Percentiles rank a stretch among this genome's conserved stretches.
These are phyloP conservation scores for Chlorella vulgaris DNA, from an alignment of 139 green algal species.

Conservation along the genomic window DNA sequence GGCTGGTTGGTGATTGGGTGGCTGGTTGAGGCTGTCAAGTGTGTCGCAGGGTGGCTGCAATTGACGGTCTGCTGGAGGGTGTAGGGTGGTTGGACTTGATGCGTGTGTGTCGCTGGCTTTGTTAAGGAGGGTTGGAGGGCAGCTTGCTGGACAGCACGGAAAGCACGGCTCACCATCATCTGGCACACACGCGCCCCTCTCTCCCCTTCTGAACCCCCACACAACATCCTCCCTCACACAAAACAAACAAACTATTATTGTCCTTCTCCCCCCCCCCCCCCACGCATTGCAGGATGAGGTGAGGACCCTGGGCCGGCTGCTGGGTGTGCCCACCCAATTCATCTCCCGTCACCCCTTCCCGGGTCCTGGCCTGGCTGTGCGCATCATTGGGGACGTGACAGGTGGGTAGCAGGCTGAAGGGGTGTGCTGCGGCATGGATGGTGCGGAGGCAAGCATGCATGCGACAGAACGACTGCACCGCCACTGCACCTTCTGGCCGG, in stretches of 20 bases:
- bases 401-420: constrained; percentile 36
- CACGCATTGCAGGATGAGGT: constrained; percentile 85
- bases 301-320: constrained; percentile 58
- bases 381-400: constrained; percentile 96
- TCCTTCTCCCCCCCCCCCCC: background rate
- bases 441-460: background rate
- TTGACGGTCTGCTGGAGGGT: too few species aligned
- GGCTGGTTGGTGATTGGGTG: too few species aligned
- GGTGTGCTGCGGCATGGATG: constrained; percentile 61
- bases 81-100: background rate
- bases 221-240: background rate
- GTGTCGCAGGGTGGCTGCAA: background rate
- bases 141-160: too few species aligned
- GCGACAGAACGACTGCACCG: too few species aligned
- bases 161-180: too few species aligned
- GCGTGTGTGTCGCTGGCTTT: too few species aligned
- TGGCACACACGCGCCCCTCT: too few species aligned
- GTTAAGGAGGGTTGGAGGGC: too few species aligned
- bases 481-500: too few species aligned
- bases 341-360: constrained; percentile 97
- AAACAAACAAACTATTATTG: background rate
- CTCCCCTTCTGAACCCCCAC: background rate
- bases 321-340: constrained; percentile 81
- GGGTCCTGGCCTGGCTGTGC: constrained; percentile 93
- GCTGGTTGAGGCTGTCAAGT: background rate